A percentile compares a stretch with the other conserved stretches of the same genome.
These are phyloP conservation scores for Aspergillus neoniger DNA, from an alignment of 2,329 filamentous ascomycete genomes.

Conservation along the genomic window DNA sequence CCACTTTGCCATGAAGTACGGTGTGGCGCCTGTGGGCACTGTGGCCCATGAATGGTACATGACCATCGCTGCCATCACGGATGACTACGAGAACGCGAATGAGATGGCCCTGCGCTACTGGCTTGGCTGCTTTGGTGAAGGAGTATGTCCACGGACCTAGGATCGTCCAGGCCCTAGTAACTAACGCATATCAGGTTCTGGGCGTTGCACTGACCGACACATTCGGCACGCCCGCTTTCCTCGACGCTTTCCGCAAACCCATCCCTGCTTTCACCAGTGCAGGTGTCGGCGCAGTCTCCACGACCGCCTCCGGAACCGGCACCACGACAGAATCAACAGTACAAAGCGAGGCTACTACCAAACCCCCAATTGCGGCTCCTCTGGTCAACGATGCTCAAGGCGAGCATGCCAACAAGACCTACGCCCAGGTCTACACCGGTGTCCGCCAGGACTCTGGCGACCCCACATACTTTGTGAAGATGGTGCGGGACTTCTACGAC, in stretches of 20 bases:
- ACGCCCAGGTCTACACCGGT: slow-evolving; percentile 79
- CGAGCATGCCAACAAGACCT: slow-evolving; percentile 58
- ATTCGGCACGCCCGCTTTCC: slow-evolving; percentile 87
- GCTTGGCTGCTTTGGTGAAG: slow-evolving; percentile 86
- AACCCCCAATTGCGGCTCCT: slow-evolving; percentile 49
- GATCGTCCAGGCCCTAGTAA: neutral
- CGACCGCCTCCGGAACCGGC: slow-evolving; percentile 42
- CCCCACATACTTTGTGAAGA: slow-evolving; percentile 74
- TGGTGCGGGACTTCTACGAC: slow-evolving; percentile 81
- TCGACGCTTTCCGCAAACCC: slow-evolving; percentile 76
- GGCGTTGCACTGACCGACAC: slow-evolving; percentile 93
- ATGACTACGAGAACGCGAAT: slow-evolving; percentile 81
- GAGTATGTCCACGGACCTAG: slow-evolving; percentile 43
- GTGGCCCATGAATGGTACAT: slow-evolving; percentile 99
- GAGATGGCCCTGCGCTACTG: slow-evolving; percentile 84
- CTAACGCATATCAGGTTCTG: slow-evolving; percentile 56
- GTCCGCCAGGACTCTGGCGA: slow-evolving; percentile 91
- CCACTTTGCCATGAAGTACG: slow-evolving; percentile 92
- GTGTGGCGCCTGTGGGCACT: slow-evolving; percentile 80
- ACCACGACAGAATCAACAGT: slow-evolving; percentile 47
- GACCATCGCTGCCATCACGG: slow-evolving; percentile 88
- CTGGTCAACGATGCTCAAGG: slow-evolving; percentile 31
- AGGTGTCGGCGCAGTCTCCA: slow-evolving; percentile 41
- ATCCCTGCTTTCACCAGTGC: slow-evolving; percentile 52
- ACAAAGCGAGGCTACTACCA: slow-evolving; percentile 41